Evolutionary conservation across 352 stramenopile species (phyloP).

Genomic region (Elongisporangium prolatum): DNA sequence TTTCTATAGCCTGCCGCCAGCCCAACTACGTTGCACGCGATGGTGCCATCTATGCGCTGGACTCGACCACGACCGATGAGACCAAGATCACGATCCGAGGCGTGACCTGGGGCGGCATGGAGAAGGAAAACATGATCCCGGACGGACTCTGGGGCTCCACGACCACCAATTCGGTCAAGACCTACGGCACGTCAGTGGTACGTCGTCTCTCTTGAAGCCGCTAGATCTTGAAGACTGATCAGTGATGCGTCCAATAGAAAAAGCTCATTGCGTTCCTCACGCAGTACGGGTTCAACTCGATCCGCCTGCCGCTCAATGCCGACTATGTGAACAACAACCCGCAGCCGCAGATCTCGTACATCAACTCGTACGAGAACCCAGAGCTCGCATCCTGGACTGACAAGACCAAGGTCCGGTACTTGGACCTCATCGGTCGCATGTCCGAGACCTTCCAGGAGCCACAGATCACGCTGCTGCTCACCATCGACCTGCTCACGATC

Average conservation of each 20-base stretch:
- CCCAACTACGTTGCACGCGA: constrained; percentile 54
- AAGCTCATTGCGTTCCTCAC: constrained; percentile 43
- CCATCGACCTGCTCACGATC: constrained; percentile 50
- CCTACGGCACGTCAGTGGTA: constrained; percentile 42
- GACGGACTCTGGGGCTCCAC: constrained; percentile 44
- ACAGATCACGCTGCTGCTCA: constrained; percentile 47
- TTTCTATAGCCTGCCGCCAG: constrained; percentile 25
- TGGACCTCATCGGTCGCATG: constrained; percentile 51
- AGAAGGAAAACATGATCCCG: constrained; percentile 66
- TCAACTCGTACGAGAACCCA: constrained; percentile 58
- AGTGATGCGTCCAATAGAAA: constrained; percentile 12
- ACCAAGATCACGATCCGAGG: constrained; percentile 62
- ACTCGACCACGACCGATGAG: constrained; percentile 27
- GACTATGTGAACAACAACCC: constrained; percentile 37
- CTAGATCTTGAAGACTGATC: not conserved
- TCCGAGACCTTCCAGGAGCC: constrained; percentile 49
- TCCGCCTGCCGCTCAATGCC: constrained; percentile 53
- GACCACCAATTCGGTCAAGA: constrained; percentile 25
- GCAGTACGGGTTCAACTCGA: constrained; percentile 63
- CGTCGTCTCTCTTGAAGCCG: constrained; percentile 4
- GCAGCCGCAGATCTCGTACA: constrained; percentile 41
- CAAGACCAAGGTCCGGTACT: constrained; percentile 38
- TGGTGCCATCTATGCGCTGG: constrained; percentile 51
- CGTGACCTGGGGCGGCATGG: constrained; percentile 61
- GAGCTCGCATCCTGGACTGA: constrained; percentile 50